These are phyloP conservation scores for Lipomyces spencermartinsiae DNA, from an alignment of 805 yeast species.

Conservation along the genomic window DNA sequence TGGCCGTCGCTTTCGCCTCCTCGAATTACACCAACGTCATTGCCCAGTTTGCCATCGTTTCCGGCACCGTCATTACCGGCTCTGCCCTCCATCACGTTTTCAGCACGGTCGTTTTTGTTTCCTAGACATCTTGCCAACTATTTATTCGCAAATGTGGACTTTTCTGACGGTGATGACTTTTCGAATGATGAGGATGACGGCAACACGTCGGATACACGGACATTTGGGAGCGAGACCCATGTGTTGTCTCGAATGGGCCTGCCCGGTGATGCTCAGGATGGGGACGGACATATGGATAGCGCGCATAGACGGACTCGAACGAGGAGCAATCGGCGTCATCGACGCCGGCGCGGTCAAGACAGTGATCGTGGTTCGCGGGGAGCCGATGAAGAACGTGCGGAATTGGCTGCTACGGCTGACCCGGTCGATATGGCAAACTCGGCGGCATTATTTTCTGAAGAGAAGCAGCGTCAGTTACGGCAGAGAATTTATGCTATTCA, in stretches of 20 bases:
- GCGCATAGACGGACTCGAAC: slow-evolving; percentile 7
- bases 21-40: not conserved
- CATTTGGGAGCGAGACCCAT: slow-evolving; percentile 8
- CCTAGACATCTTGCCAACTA: slow-evolving; percentile 33
- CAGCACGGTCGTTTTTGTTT: slow-evolving; percentile 25
- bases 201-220: slow-evolving; percentile 8
- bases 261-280: not conserved
- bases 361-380: not conserved
- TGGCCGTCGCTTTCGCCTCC: slow-evolving; percentile 4
- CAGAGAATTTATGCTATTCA: slow-evolving; percentile 44
- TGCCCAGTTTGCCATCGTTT: slow-evolving; percentile 11
- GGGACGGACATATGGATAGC: not conserved
- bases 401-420: not conserved
- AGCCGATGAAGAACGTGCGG: not conserved
- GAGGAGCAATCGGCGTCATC: not conserved
- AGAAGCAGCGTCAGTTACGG: slow-evolving; percentile 39
- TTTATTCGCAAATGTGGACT: slow-evolving; percentile 22
- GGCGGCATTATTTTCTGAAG: slow-evolving; percentile 20
- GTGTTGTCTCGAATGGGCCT: not conserved
- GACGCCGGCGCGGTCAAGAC: not conserved
- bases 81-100: slow-evolving; percentile 11
- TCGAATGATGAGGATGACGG: slow-evolving; percentile 2
- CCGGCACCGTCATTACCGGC: slow-evolving; percentile 16
- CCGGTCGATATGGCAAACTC: slow-evolving; percentile 1
- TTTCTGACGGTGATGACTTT: slow-evolving; percentile 6